These are phyloP conservation scores for Drechmeria coniospora DNA, from an alignment of 2,329 filamentous ascomycete species.

Conservation along the genomic window DNA sequence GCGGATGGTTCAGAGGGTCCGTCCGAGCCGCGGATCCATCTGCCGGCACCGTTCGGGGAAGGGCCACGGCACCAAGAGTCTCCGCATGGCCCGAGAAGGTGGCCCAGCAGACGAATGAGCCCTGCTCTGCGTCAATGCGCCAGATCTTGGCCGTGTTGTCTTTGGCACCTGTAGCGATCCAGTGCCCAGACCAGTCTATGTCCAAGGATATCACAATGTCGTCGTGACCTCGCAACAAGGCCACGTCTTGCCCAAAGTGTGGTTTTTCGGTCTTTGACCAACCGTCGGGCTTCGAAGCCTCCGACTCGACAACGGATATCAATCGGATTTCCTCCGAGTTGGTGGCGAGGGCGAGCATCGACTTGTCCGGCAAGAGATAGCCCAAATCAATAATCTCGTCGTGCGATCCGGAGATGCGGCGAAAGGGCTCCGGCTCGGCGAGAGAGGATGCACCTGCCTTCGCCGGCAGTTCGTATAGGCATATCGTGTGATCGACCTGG, in stretches of 20 bases:
- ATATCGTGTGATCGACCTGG: constrained; percentile 78
- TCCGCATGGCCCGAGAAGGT: constrained; percentile 86
- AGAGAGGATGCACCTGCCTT: constrained; percentile 19
- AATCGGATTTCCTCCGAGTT: constrained; percentile 90
- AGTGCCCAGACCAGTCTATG: constrained; percentile 91
- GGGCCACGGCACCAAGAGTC: constrained; percentile 75
- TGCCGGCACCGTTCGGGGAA: constrained; percentile 56
- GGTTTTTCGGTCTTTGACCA: constrained; percentile 17
- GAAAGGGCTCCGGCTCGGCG: constrained; percentile 36
- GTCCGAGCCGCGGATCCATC: constrained; percentile 54
- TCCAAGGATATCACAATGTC: constrained; percentile 94
- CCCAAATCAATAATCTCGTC: constrained; percentile 94
- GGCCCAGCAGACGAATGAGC: constrained; percentile 65
- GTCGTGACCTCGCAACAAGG: constrained; percentile 73
- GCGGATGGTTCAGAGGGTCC: constrained; percentile 65
- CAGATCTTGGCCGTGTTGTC: constrained; percentile 90
- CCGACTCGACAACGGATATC: constrained; percentile 48
- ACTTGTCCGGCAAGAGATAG: constrained; percentile 67
- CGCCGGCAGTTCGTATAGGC: constrained; percentile 45
- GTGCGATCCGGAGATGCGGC: constrained; percentile 85
- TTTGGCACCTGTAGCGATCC: constrained; percentile 91
- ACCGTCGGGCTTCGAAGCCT: constrained; percentile 7
- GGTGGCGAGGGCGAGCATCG: constrained; percentile 76
- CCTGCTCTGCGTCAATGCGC: constrained; percentile 62
- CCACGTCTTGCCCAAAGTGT: constrained; percentile 84